Conservation (phyloP, 805 yeast genomes). For the Metschnikowia arizonensis region DNA sequence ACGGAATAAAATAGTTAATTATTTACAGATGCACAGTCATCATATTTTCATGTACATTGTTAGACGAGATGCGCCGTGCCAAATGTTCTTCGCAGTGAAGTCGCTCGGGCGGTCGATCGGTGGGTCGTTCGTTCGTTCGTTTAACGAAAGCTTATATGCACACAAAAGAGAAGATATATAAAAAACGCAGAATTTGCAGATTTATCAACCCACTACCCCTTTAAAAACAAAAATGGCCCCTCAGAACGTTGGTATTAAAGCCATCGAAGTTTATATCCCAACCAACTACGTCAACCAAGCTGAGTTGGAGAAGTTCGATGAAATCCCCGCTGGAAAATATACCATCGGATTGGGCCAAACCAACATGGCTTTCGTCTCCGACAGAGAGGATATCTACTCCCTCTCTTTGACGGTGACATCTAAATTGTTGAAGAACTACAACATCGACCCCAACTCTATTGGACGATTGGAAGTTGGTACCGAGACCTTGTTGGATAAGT, state of each 20-base stretch:
- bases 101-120: too few relatives aligned
- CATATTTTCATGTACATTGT: neutral
- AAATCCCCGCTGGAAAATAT: conserved; percentile 89
- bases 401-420: conserved; percentile 85
- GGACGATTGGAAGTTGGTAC: conserved; percentile 99
- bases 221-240: conserved; percentile 34
- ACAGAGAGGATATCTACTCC: conserved; percentile 95
- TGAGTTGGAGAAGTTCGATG: conserved; percentile 80
- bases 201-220: neutral
- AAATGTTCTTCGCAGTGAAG: neutral
- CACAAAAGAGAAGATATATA: conserved; percentile 3
- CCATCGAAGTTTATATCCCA: conserved; percentile 90
- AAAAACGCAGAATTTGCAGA: conserved; percentile 1
- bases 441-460: conserved; percentile 72
- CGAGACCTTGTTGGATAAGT: conserved; percentile 93
- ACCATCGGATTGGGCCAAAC: conserved; percentile 99
- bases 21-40: too few relatives aligned
- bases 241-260: conserved; percentile 93
- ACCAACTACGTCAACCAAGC: conserved; percentile 76
- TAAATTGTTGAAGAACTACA: conserved; percentile 71
- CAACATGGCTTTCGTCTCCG: conserved; percentile 95
- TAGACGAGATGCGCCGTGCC: neutral
- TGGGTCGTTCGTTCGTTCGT: conserved; percentile 8
- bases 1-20: too few relatives aligned
- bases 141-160: conserved; percentile 3